These are phyloP conservation scores for Populus hybrid DNA, from an alignment of 441 rosid genomes.

Conservation along the genomic window DNA sequence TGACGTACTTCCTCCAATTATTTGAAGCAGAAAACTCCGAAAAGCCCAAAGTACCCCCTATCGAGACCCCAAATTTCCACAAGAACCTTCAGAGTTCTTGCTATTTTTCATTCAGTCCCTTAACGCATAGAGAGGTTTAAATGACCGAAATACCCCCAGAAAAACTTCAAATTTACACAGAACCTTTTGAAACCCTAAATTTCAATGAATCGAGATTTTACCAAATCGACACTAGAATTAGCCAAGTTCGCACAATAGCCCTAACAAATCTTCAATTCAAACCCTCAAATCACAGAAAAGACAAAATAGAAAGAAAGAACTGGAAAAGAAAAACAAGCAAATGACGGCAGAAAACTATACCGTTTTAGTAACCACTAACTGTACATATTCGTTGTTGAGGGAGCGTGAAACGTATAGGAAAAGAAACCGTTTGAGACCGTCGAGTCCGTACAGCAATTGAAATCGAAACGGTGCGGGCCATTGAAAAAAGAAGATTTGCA, in stretches of 20 bases:
- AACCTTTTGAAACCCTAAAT: background rate
- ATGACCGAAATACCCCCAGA: background rate
- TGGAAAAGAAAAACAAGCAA: background rate
- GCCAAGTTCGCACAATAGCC: conserved; percentile 14
- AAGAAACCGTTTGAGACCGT: conserved; percentile 35
- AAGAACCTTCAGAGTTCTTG: background rate
- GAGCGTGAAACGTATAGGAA: conserved; percentile 37
- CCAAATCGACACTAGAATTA: background rate
- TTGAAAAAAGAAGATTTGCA: conserved; percentile 30
- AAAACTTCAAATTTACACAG: background rate
- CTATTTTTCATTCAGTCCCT: background rate
- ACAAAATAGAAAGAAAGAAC: conserved; percentile 12
- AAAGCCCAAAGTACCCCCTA: conserved; percentile 5
- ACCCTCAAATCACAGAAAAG: conserved; percentile 23
- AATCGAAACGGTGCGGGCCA: conserved; percentile 39
- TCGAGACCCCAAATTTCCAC: background rate
- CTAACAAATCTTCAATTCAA: conserved; percentile 24
- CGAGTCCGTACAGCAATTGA: conserved; percentile 50
- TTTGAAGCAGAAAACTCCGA: conserved; percentile 11
- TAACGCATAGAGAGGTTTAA: background rate
- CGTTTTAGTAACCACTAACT: conserved; percentile 29
- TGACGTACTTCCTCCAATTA: background rate
- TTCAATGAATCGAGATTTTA: background rate
- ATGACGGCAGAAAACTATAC: background rate
- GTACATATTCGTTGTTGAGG: conserved; percentile 55